Evolutionary conservation across 345 rosid species (phyloP).

Genomic region (Eucalyptus sp.): DNA sequence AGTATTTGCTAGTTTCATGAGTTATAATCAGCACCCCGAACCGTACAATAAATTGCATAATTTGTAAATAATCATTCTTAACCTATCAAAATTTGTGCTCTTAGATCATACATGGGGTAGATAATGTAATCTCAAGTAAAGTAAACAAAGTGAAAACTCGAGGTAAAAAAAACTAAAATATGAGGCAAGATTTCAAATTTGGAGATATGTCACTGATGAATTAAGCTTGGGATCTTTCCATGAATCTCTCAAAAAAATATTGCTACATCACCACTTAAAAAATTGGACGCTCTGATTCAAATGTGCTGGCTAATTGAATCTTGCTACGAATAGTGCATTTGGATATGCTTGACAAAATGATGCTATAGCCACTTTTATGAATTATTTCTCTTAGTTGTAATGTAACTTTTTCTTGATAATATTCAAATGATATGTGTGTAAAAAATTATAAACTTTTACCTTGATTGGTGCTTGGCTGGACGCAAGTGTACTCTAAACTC

Average conservation of each 20-base stretch:
- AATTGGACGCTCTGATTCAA: neutral
- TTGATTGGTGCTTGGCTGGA: neutral
- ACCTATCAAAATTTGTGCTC: neutral
- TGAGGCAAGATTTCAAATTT: neutral
- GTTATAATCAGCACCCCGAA: too few relatives aligned
- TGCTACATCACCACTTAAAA: neutral
- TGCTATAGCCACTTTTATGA: neutral
- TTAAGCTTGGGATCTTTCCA: neutral
- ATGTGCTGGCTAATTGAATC: too few relatives aligned
- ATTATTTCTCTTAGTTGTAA: neutral
- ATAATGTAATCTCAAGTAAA: neutral
- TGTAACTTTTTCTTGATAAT: neutral
- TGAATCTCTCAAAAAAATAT: neutral
- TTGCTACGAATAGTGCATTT: neutral
- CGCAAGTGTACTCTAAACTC: too few relatives aligned
- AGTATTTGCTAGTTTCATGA: too few relatives aligned
- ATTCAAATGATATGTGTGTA: too few relatives aligned
- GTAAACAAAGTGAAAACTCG: neutral
- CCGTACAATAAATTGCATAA: neutral
- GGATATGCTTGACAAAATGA: neutral
- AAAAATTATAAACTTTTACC: neutral
- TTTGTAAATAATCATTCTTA: neutral
- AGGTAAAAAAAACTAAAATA: too few relatives aligned
- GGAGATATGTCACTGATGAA: neutral
- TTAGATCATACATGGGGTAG: neutral